Percentiles rank a stretch among this genome's conserved stretches.
phyloP scores from a whole-genome alignment of 148 eudicot species.

The Fallopia convolvulus region DNA sequence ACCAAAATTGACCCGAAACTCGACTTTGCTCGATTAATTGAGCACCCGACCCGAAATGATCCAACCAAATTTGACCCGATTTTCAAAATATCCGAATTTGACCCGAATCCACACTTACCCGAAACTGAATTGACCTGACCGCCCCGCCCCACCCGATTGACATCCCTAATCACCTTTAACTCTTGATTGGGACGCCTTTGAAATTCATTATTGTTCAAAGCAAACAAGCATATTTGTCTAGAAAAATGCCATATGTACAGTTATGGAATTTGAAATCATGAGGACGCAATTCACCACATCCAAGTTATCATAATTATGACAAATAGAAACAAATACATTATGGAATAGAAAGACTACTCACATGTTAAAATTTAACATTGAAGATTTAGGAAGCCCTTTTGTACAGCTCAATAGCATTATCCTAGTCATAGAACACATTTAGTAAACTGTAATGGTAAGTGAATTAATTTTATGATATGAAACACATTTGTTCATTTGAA shows the following conservation, averaged over 20 bases:
- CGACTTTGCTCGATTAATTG: too few species aligned
- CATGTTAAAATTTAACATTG: slow-evolving; percentile 62
- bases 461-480: not conserved
- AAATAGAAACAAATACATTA: not conserved
- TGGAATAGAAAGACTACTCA: slow-evolving; percentile 23
- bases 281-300: slow-evolving; percentile 10
- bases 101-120: too few species aligned
- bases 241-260: slow-evolving; percentile 85
- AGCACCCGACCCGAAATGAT: too few species aligned
- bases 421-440: slow-evolving; percentile 33
- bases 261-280: slow-evolving; percentile 36
- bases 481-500: not conserved
- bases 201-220: slow-evolving; percentile 39
- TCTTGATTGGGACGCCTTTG: slow-evolving; percentile 63
- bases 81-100: too few species aligned
- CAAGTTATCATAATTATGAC: not conserved
- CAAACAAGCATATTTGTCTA: slow-evolving; percentile 54
- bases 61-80: too few species aligned
- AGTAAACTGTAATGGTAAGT: not conserved
- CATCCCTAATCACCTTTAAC: too few species aligned
- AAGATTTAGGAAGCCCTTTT: slow-evolving; percentile 94
- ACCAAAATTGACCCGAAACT: too few species aligned
- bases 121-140: too few species aligned
- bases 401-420: slow-evolving; percentile 77
- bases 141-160: too few species aligned